These are phyloP conservation scores for Thelonectria blattea DNA, from an alignment of 2,329 filamentous ascomycete genomes.

Conservation along the genomic window DNA sequence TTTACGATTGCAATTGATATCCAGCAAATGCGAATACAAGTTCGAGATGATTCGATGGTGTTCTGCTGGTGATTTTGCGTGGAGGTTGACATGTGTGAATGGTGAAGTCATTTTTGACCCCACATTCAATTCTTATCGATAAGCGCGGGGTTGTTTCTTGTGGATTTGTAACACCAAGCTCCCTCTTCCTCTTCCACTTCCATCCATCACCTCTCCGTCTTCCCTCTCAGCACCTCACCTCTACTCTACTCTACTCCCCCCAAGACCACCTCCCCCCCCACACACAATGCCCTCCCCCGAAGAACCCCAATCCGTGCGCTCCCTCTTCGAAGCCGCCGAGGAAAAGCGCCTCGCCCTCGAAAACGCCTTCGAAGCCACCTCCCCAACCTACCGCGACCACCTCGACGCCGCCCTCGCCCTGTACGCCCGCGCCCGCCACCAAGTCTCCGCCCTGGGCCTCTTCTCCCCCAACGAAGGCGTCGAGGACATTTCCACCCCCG, in stretches of 20 bases:
- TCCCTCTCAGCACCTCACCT: neutral
- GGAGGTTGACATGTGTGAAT: too few species aligned
- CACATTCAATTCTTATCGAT: too few species aligned
- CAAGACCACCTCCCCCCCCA: neutral
- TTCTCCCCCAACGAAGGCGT: slow-evolving; percentile 91
- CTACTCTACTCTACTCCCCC: neutral
- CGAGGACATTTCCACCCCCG: slow-evolving; percentile 85
- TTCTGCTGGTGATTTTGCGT: too few species aligned
- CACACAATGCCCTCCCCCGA: slow-evolving; percentile 45
- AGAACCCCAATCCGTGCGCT: slow-evolving; percentile 57
- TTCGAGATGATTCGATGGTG: neutral
- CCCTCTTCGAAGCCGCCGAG: slow-evolving; percentile 58
- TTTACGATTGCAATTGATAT: slow-evolving; percentile 18
- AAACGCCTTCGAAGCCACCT: slow-evolving; percentile 67
- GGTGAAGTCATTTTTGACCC: too few species aligned
- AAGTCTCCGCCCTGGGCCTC: slow-evolving; percentile 74
- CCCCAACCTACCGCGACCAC: slow-evolving; percentile 69
- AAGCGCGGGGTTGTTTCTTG: too few species aligned
- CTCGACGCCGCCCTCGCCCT: slow-evolving; percentile 70
- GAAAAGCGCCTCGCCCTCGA: slow-evolving; percentile 64
- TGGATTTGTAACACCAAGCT: neutral
- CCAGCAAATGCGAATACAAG: slow-evolving; percentile 5
- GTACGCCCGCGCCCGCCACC: slow-evolving; percentile 75
- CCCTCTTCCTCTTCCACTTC: neutral
- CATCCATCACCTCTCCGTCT: neutral